Evolutionary conservation across 441 rosid genomes (phyloP).

Genomic region (Gossypium gossypioides): DNA sequence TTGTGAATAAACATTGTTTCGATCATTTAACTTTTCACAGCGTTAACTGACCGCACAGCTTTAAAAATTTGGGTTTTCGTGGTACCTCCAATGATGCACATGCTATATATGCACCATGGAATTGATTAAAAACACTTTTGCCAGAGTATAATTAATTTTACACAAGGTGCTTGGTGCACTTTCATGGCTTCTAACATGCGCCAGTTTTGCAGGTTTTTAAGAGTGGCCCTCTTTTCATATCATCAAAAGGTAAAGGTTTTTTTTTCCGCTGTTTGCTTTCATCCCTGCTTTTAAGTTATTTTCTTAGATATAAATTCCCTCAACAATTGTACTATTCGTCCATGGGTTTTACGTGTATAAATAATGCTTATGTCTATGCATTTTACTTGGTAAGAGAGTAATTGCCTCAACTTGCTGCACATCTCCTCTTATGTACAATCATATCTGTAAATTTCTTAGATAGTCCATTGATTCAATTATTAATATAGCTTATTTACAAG

Average conservation of each 20-base stretch:
- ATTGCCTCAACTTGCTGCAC: not conserved
- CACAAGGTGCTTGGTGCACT: not conserved
- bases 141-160: conserved; percentile 6
- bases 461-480: not conserved
- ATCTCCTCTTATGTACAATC: not conserved
- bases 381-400: not conserved
- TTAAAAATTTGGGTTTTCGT: not conserved
- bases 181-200: conserved; percentile 11
- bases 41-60: not conserved
- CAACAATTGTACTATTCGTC: not conserved
- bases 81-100: not conserved
- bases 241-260: conserved; percentile 63
- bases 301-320: not conserved
- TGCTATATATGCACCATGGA: not conserved
- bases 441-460: not conserved
- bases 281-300: conserved; percentile 6
- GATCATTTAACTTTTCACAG: not conserved
- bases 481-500: not conserved
- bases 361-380: not conserved
- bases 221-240: conserved; percentile 93
- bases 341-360: not conserved
- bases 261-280: not conserved
- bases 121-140: not conserved
- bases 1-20: not conserved
- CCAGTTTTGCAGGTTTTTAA: conserved; percentile 63